Percentiles rank a stretch among this genome's conserved stretches.
Evolutionary conservation across 2,329 filamentous ascomycete species (phyloP).

Genomic region (Nothophaeocryptopus gaeumannii): DNA sequence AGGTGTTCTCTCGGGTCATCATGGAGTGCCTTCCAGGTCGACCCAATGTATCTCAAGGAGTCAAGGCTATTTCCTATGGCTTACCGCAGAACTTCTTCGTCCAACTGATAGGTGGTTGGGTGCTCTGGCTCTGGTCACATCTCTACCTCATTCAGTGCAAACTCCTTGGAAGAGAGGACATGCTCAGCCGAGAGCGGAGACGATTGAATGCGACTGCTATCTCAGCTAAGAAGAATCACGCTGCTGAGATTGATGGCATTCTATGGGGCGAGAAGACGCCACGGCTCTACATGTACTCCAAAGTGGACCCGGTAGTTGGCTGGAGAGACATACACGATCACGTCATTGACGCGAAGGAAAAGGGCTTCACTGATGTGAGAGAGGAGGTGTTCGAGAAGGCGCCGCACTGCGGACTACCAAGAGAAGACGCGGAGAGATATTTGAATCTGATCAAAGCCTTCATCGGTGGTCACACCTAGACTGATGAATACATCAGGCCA

Average conservation of each 20-base stretch:
- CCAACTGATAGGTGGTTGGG: conserved; percentile 11
- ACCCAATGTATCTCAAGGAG: conserved; percentile 11
- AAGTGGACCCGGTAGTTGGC: conserved; percentile 56
- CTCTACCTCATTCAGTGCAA: conserved; percentile 2
- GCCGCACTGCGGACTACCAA: conserved; percentile 61
- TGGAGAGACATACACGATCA: conserved; percentile 57
- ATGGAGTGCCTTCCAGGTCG: conserved; percentile 33
- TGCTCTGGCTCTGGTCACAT: conserved; percentile 8
- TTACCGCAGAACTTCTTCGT: conserved; percentile 18
- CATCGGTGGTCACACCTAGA: too few species aligned
- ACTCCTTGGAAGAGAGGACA: conserved; percentile 3
- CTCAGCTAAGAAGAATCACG: background rate
- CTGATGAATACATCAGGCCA: too few species aligned
- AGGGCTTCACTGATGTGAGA: conserved; percentile 50
- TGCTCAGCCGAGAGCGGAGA: conserved; percentile 4
- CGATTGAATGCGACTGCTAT: background rate
- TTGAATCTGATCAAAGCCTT: too few species aligned
- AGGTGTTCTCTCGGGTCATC: conserved; percentile 24
- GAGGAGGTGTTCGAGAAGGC: conserved; percentile 57
- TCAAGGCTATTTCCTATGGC: conserved; percentile 19
- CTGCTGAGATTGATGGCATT: conserved; percentile 10
- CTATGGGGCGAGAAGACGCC: conserved; percentile 27
- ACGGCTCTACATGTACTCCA: conserved; percentile 59
- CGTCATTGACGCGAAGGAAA: conserved; percentile 46
- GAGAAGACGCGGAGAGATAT: conserved; percentile 56